phyloP scores from a whole-genome alignment of 192 early-diverging fungal genomes.

The Backusella sp. region DNA sequence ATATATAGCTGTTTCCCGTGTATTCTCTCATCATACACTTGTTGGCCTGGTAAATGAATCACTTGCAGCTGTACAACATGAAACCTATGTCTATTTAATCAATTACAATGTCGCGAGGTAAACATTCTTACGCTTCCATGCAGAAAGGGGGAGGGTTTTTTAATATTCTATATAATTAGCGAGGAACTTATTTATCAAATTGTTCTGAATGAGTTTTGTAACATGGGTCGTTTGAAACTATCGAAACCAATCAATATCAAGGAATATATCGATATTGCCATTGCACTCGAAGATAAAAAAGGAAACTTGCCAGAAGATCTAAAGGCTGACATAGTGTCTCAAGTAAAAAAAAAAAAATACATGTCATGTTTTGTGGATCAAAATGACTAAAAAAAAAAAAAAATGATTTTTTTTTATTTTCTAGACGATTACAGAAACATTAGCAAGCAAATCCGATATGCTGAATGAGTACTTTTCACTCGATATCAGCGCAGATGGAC shows the following conservation, averaged over 20 bases:
- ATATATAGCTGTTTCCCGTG: constrained; percentile 62
- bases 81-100: constrained; percentile 81
- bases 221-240: constrained; percentile 79
- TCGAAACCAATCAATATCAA: constrained; percentile 63
- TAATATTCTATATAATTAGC: constrained; percentile 38
- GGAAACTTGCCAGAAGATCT: constrained; percentile 47
- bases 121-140: background rate
- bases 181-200: constrained; percentile 92
- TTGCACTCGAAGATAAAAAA: constrained; percentile 53
- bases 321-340: constrained; percentile 51
- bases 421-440: constrained; percentile 44
- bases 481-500: constrained; percentile 59
- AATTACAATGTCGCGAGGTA: constrained; percentile 77
- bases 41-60: constrained; percentile 85
- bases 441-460: constrained; percentile 71
- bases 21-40: constrained; percentile 83
- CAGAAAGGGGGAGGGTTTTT: background rate
- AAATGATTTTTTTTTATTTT: background rate
- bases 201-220: constrained; percentile 76
- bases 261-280: constrained; percentile 68
- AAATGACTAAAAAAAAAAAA: background rate
- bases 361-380: background rate
- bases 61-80: constrained; percentile 83
- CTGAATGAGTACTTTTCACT: constrained; percentile 89
- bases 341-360: constrained; percentile 33